Conservation (phyloP, 352 stramenopile genomes). For the Globisporangium abappressorium region DNA sequence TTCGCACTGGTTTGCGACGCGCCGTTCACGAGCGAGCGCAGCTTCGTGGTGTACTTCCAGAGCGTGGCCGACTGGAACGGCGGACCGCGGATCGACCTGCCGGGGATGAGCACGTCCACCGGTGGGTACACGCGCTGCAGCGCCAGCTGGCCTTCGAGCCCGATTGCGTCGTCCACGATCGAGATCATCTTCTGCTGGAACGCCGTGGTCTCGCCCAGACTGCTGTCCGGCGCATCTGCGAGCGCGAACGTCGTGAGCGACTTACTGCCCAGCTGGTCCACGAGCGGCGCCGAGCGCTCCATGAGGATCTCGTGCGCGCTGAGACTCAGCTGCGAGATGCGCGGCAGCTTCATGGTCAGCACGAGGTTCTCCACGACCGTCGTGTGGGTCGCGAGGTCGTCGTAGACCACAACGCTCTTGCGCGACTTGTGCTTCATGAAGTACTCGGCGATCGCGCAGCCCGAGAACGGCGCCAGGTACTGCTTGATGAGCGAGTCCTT, state of each 20-base stretch:
- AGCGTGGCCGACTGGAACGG: constrained; percentile 75
- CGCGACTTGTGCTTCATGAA: constrained; percentile 51
- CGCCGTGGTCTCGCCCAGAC: constrained; percentile 40
- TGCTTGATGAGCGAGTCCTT: constrained; percentile 72
- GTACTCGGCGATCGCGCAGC: constrained; percentile 70
- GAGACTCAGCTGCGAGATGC: constrained; percentile 56
- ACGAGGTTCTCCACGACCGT: constrained; percentile 73
- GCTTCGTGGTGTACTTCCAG: constrained; percentile 58
- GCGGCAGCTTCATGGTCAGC: constrained; percentile 63
- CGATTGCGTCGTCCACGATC: constrained; percentile 69
- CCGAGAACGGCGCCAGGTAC: constrained; percentile 78
- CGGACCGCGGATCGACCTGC: constrained; percentile 59
- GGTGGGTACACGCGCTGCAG: constrained; percentile 64
- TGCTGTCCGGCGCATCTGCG: constrained; percentile 55
- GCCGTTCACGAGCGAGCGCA: constrained; percentile 66
- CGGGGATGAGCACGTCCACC: constrained; percentile 60
- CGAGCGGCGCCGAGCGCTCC: constrained; percentile 74
- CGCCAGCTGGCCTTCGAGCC: constrained; percentile 45
- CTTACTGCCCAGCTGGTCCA: constrained; percentile 27
- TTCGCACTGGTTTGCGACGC: constrained; percentile 55
- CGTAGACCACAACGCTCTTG: constrained; percentile 74
- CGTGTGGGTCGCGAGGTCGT: constrained; percentile 74
- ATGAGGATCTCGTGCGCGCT: constrained; percentile 68
- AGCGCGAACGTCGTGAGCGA: constrained; percentile 72
- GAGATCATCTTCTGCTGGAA: constrained; percentile 66